Conservation (phyloP, 1,139 yeast genomes). For the Sugiyamaella neomexicana region DNA sequence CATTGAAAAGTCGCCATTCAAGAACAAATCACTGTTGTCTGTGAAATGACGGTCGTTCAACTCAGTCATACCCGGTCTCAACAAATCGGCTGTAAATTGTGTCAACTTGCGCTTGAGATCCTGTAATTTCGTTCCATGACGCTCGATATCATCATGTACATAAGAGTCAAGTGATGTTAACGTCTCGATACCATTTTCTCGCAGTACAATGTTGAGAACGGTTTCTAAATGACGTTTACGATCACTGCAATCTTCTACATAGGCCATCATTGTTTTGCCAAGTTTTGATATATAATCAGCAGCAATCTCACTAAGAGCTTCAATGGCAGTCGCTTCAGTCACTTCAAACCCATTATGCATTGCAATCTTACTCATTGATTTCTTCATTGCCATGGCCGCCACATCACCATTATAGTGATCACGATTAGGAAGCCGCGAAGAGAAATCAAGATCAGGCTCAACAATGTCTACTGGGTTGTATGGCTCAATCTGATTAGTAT, state of each 20-base stretch:
- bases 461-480: conserved; percentile 63
- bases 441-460: conserved; percentile 74
- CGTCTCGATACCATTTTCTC: conserved; percentile 82
- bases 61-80: conserved; percentile 72
- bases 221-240: conserved; percentile 39
- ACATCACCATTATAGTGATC: conserved; percentile 57
- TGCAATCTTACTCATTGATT: conserved; percentile 72
- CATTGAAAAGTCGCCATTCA: conserved; percentile 91
- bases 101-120: conserved; percentile 71
- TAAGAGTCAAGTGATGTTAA: conserved; percentile 76
- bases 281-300: conserved; percentile 75
- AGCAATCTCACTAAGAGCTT: conserved; percentile 79
- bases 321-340: conserved; percentile 74
- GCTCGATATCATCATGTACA: conserved; percentile 68
- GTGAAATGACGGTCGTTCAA: conserved; percentile 75
- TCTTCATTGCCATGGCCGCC: conserved; percentile 64
- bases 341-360: conserved; percentile 95
- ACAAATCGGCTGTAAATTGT: conserved; percentile 71
- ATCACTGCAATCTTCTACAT: conserved; percentile 15
- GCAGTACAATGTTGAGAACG: conserved; percentile 55
- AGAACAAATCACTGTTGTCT: conserved; percentile 90
- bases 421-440: conserved; percentile 71
- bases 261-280: conserved; percentile 54
- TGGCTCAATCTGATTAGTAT: conserved; percentile 69
- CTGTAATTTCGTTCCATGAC: conserved; percentile 65